phyloP scores from a whole-genome alignment of 192 early-diverging fungal genomes.

The Podila clonocystis region DNA sequence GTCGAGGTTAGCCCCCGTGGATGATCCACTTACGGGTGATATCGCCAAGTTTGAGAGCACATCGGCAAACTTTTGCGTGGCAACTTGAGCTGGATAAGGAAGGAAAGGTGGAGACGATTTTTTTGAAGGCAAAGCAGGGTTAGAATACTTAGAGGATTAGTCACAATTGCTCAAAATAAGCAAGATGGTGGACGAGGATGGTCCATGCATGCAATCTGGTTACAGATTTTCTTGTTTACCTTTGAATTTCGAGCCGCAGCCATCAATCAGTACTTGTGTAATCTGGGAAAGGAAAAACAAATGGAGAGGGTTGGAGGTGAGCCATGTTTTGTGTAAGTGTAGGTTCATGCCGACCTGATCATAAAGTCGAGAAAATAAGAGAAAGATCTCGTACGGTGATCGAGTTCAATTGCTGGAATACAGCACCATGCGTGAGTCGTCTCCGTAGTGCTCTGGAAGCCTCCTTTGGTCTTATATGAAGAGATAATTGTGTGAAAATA shows the following conservation, averaged over 20 bases:
- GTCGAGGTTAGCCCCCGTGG: no score
- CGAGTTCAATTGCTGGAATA: slow-evolving; percentile 32
- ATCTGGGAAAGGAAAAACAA: not conserved
- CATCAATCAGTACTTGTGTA: slow-evolving; percentile 9
- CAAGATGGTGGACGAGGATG: not conserved
- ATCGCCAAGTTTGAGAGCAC: not conserved
- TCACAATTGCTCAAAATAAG: no score
- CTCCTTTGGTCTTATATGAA: slow-evolving; percentile 12
- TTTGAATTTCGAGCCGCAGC: slow-evolving; percentile 7
- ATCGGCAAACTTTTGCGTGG: slow-evolving; percentile 1
- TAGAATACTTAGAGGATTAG: not conserved
- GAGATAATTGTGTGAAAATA: not conserved
- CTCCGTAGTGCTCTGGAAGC: slow-evolving; percentile 33
- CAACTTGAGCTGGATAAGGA: slow-evolving; percentile 3
- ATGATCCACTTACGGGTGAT: slow-evolving; percentile 1
- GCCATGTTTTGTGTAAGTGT: not conserved
- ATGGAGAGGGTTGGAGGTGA: not conserved
- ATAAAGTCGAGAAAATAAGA: not conserved
- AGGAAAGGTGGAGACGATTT: not conserved
- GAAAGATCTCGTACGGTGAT: slow-evolving; percentile 16
- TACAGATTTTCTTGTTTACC: not conserved
- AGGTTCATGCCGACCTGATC: not conserved
- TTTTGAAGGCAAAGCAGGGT: not conserved
- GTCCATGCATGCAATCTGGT: not conserved
- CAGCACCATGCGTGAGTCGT: slow-evolving; percentile 3